Percentiles rank a stretch among this genome's conserved stretches.
These are phyloP conservation scores for Tolypocladium capitatum DNA, from an alignment of 2,329 filamentous ascomycete genomes.

Conservation along the genomic window DNA sequence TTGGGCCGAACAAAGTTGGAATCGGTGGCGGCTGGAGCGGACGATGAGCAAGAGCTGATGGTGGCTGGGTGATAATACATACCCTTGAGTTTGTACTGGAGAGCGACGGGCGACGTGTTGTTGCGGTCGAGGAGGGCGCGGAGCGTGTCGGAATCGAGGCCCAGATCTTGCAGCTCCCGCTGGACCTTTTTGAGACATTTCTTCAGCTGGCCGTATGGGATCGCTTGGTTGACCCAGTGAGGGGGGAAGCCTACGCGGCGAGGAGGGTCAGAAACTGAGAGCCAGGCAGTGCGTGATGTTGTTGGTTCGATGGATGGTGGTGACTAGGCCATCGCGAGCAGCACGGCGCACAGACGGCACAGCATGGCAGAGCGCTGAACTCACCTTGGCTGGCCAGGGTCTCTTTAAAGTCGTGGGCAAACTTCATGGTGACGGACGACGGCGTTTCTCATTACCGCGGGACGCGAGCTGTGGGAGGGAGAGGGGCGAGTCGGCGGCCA, in stretches of 20 bases:
- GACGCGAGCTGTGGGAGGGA: background rate
- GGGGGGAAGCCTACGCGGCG: constrained; percentile 48
- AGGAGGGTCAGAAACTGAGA: background rate
- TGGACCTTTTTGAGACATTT: constrained; percentile 78
- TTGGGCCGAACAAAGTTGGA: constrained; percentile 47
- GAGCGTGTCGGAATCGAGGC: constrained; percentile 59
- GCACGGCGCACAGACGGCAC: background rate
- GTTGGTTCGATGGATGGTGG: background rate
- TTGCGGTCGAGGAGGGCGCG: constrained; percentile 46
- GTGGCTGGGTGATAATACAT: constrained; percentile 11
- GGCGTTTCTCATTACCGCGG: background rate
- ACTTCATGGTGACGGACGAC: constrained; percentile 53
- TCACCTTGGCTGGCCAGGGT: constrained; percentile 49
- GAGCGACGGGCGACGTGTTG: constrained; percentile 29
- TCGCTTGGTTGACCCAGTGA: constrained; percentile 59
- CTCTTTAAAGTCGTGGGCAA: constrained; percentile 64
- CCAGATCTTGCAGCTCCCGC: constrained; percentile 54
- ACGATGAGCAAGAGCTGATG: background rate
- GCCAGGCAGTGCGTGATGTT: background rate
- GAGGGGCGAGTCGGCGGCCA: background rate
- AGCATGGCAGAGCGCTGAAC: constrained; percentile 1
- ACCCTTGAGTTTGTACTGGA: constrained; percentile 45
- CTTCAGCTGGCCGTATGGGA: constrained; percentile 75
- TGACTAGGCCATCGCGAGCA: background rate
- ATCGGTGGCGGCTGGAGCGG: constrained; percentile 19